Evolutionary conservation across 2,329 filamentous ascomycete genomes (phyloP).

Genomic region (Calonectria leucothoes): DNA sequence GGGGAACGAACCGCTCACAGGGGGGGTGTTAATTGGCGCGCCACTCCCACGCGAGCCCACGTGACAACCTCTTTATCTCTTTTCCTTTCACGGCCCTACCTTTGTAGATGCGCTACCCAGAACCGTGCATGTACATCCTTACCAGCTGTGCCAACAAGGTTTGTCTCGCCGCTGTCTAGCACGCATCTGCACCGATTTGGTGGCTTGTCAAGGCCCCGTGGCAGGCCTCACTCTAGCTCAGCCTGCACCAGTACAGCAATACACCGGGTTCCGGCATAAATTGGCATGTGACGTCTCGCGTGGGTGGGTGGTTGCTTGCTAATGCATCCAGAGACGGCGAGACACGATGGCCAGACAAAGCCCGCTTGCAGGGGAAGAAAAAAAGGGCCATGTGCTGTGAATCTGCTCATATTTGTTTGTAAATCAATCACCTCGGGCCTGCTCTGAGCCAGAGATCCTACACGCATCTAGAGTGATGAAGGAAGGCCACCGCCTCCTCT

Average conservation of each 20-base stretch:
- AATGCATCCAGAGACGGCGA: neutral
- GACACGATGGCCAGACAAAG: neutral
- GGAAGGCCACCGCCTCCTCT: neutral
- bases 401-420: neutral
- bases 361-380: neutral
- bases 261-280: constrained; percentile 5
- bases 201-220: neutral
- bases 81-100: neutral
- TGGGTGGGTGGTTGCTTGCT: neutral
- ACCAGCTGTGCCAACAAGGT: neutral
- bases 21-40: constrained; percentile 31
- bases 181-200: neutral
- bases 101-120: neutral
- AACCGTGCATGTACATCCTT: neutral
- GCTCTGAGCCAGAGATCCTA: neutral
- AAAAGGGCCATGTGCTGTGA: neutral
- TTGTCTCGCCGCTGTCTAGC: neutral
- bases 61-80: constrained; percentile 30
- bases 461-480: constrained; percentile 5
- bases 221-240: neutral
- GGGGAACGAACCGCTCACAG: neutral
- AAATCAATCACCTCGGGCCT: neutral
- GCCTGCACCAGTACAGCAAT: neutral
- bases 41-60: constrained; percentile 43
- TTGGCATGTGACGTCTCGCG: constrained; percentile 4